These are phyloP conservation scores for Clohesyomyces aquaticus DNA, from an alignment of 495 filamentous ascomycete genomes.

Conservation along the genomic window DNA sequence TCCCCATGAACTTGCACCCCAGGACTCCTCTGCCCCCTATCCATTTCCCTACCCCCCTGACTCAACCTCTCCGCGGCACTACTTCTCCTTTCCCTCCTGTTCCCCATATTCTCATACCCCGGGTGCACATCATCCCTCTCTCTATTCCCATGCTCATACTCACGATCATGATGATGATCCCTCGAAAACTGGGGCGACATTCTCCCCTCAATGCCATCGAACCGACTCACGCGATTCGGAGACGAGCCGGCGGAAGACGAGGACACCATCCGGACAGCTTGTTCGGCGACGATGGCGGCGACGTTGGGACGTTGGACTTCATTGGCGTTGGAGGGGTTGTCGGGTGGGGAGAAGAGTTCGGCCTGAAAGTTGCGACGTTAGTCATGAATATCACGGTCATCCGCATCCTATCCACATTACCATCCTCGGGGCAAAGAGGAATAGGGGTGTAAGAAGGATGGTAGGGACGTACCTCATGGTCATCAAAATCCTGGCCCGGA, in stretches of 20 bases:
- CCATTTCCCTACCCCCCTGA: background rate
- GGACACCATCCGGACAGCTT: slow-evolving; percentile 29
- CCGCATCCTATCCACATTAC: too few relatives aligned
- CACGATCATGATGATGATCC: too few relatives aligned
- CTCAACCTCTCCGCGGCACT: background rate
- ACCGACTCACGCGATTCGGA: background rate
- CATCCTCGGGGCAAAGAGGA: too few relatives aligned
- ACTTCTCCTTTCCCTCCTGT: too few relatives aligned
- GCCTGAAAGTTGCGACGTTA: too few relatives aligned
- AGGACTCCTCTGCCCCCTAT: too few relatives aligned
- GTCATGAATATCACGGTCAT: too few relatives aligned
- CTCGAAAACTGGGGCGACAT: background rate
- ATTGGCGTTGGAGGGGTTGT: slow-evolving; percentile 19
- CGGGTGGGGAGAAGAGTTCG: slow-evolving; percentile 35
- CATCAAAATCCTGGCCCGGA: slow-evolving; percentile 67
- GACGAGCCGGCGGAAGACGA: background rate
- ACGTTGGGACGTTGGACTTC: slow-evolving; percentile 38
- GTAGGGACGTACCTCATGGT: slow-evolving; percentile 39
- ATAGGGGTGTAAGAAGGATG: background rate
- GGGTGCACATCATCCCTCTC: too few relatives aligned
- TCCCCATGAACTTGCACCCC: too few relatives aligned
- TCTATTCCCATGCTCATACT: too few relatives aligned
- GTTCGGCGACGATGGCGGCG: slow-evolving; percentile 36
- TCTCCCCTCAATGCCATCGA: background rate
- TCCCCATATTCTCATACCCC: too few relatives aligned